Base-by-base conservation (phyloP, 495 filamentous ascomycete species). In the Physcia stellaris region DNA sequence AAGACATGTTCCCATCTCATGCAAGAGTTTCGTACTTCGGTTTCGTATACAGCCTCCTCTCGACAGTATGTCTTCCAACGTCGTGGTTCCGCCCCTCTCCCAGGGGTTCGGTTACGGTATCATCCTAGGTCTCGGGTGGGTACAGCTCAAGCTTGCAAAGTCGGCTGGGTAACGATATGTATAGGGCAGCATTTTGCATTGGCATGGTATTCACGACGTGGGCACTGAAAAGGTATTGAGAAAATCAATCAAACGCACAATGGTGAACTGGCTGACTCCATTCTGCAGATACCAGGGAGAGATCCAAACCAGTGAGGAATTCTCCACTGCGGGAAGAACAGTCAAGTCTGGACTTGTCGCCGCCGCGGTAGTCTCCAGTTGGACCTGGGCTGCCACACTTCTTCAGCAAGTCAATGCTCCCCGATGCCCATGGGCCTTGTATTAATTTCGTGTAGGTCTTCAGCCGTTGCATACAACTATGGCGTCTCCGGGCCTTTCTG, bases 251-350 rank as follows among this genome's bases (percentile, higher is more conserved):
- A 31, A 44, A 32, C 17, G 15, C 15, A 24, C 22, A 15, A 15
- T 23, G 32, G 31, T 4, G 21, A 13, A 6, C 15, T 9, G 17
- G 40, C 24, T 20, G 13, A 13, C 9, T 45, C 22, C 27, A 2
- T 23, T 1, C 37, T 35, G 76, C n/a, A n/a, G 76, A 48, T 95
- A 94, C 54, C 88, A 94, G 55, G 70, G 85, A 64, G 88, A 96
- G 61, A 70, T 94, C 5, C 87, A 94, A 60, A 96, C 88, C 1
- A 92, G 84, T 0, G 88, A 96, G 60, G 94, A 92, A 83, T 96
- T 95, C 72, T 86, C 74, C 43, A 96, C 88, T 2, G 88, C 88
- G 33, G 88, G 88, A 13, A 67, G 88, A 32, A 93, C 87, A 7
- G 88, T 96, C 50, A 96, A 94, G 51, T 87, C 84, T 10, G 88